Conservation (phyloP, 2,329 filamentous ascomycete genomes). For the Fonsecaea pedrosoi region DNA sequence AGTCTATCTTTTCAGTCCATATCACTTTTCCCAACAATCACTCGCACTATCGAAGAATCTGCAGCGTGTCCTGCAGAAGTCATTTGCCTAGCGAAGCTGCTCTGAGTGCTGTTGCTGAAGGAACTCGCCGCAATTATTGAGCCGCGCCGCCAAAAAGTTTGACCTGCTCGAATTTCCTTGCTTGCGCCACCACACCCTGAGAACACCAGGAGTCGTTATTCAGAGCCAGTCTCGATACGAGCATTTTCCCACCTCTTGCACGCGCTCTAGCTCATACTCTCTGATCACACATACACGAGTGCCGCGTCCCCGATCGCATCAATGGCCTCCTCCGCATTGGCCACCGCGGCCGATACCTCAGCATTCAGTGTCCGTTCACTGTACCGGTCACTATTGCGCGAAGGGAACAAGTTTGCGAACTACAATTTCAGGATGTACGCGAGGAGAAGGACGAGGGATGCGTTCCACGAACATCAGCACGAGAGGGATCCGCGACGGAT, state of each 20-base stretch:
- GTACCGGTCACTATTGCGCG: conserved; percentile 88
- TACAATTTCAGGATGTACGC: conserved; percentile 99
- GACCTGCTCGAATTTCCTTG: neutral
- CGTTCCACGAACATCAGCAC: conserved; percentile 79
- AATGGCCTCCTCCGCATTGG: conserved; percentile 54
- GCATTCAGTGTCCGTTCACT: conserved; percentile 57
- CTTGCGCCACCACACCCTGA: neutral
- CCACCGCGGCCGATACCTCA: conserved; percentile 47
- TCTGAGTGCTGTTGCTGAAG: neutral
- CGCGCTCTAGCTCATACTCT: neutral
- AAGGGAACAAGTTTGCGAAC: conserved; percentile 82
- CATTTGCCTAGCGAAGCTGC: neutral
- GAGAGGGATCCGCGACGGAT: conserved; percentile 76
- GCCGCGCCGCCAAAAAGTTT: conserved; percentile 1
- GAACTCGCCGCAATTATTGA: neutral
- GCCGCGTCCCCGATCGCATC: neutral
- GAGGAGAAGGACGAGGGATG: conserved; percentile 84
- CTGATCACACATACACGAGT: neutral
- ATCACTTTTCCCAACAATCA: neutral
- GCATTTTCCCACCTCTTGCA: neutral
- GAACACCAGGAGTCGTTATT: neutral
- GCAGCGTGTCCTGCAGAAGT: neutral
- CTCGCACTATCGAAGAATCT: neutral
- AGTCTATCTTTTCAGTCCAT: neutral
- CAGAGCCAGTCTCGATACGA: neutral